Percentiles rank a stretch among this genome's conserved stretches.
Evolutionary conservation across 2,329 filamentous ascomycete genomes (phyloP).

Genomic region (Fusarium avenaceum): DNA sequence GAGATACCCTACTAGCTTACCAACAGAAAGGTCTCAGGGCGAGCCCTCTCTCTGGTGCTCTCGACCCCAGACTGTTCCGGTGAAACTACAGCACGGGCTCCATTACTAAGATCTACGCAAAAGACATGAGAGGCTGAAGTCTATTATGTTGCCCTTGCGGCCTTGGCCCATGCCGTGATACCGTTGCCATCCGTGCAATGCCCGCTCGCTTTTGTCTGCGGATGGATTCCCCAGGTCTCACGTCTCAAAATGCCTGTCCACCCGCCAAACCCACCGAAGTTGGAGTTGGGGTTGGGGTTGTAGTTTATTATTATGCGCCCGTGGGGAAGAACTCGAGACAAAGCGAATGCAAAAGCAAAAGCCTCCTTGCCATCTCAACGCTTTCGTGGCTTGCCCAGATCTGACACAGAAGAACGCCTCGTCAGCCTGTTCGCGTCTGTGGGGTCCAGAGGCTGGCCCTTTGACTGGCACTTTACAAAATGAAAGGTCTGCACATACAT

Average conservation of each 20-base stretch:
- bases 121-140: conserved; percentile 10
- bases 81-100: conserved; percentile 9
- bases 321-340: conserved; percentile 24
- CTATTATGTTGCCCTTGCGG: conserved; percentile 3
- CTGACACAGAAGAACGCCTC: conserved; percentile 32
- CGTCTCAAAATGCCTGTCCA: conserved; percentile 40
- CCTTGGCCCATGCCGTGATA: conserved; percentile 18
- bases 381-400: conserved; percentile 34
- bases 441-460: conserved; percentile 8
- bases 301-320: neutral
- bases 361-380: conserved; percentile 38
- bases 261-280: neutral
- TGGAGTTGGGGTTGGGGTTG: neutral
- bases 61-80: conserved; percentile 14
- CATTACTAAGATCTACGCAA: conserved; percentile 26
- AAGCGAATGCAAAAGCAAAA: conserved; percentile 4
- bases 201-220: conserved; percentile 12
- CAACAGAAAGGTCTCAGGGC: conserved; percentile 5
- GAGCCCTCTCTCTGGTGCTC: neutral
- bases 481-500: conserved; percentile 33
- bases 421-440: conserved; percentile 28
- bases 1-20: neutral
- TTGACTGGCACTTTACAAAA: conserved; percentile 32
- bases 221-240: conserved; percentile 24
- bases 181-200: conserved; percentile 15